Conservation (phyloP, 2,329 filamentous ascomycete genomes). For the Aspergillus sp. region DNA sequence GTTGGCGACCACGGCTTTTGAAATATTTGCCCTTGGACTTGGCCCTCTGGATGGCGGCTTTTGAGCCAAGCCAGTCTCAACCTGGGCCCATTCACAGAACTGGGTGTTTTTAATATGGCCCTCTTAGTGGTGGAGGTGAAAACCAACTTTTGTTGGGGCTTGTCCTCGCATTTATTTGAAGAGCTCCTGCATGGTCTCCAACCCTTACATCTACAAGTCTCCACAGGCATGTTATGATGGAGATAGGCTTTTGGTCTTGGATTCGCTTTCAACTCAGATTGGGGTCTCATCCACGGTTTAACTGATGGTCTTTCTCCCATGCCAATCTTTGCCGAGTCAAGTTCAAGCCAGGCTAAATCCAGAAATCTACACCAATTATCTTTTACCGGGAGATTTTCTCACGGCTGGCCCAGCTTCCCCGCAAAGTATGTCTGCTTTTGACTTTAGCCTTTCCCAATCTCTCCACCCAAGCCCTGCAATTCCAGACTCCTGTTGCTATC, state of each 20-base stretch:
- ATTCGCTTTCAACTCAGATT: not conserved
- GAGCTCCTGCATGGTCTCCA: not conserved
- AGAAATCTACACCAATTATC: constrained; percentile 46
- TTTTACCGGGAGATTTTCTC: constrained; percentile 68
- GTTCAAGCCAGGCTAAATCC: constrained; percentile 4
- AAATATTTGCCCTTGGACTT: not conserved
- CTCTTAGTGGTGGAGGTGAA: constrained; percentile 1
- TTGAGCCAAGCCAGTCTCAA: not conserved
- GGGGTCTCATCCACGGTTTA: not conserved
- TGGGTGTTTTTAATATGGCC: not conserved
- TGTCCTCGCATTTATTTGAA: not conserved
- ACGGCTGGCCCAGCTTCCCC: constrained; percentile 38
- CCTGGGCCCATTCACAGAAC: too few species aligned
- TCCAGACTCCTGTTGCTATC: not conserved
- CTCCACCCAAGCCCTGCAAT: constrained; percentile 1
- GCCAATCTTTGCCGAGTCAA: constrained; percentile 10
- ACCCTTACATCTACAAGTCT: not conserved
- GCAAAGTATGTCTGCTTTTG: not conserved
- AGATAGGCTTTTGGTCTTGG: not conserved
- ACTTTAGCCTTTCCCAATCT: not conserved
- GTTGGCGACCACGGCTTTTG: not conserved
- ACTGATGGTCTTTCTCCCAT: not conserved
- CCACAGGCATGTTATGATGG: not conserved
- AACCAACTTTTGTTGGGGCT: not conserved
- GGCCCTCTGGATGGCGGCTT: not conserved